Conservation (phyloP, 495 filamentous ascomycete genomes). For the Aspergillus conjunctus region DNA sequence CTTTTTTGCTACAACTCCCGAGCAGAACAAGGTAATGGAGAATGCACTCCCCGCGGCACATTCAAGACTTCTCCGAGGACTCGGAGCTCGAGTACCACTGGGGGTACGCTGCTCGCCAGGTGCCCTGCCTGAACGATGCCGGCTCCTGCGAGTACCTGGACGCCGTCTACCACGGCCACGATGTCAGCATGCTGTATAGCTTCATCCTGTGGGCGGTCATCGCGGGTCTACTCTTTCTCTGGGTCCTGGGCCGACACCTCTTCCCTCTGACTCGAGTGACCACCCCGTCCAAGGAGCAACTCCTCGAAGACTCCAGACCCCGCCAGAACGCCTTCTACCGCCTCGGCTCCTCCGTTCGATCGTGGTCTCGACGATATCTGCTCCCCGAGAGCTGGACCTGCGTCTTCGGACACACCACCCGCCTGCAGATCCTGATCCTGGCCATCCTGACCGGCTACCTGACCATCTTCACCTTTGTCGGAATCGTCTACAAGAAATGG, state of each 20-base stretch:
- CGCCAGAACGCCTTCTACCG: slow-evolving; percentile 23
- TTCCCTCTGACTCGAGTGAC: slow-evolving; percentile 18
- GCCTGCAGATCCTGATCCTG: slow-evolving; percentile 53
- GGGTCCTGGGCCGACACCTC: slow-evolving; percentile 37
- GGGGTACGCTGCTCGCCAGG: slow-evolving; percentile 59
- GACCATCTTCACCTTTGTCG: slow-evolving; percentile 63
- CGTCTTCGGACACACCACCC: slow-evolving; percentile 42
- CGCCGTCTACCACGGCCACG: slow-evolving; percentile 60
- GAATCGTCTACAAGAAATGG: slow-evolving; percentile 61
- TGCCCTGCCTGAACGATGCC: slow-evolving; percentile 61
- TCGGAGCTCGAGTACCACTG: slow-evolving; percentile 54
- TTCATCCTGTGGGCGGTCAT: slow-evolving; percentile 63
- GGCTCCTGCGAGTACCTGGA: slow-evolving; percentile 68
- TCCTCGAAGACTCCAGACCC: slow-evolving; percentile 10
- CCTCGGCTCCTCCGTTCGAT: slow-evolving; percentile 16
- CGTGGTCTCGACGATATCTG: slow-evolving; percentile 31
- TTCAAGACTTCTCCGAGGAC: slow-evolving; percentile 42
- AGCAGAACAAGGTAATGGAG: background rate
- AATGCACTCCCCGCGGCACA: slow-evolving; percentile 30
- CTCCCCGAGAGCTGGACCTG: slow-evolving; percentile 40
- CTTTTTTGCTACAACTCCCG: background rate
- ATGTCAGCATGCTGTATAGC: slow-evolving; percentile 60
- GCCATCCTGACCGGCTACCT: slow-evolving; percentile 55
- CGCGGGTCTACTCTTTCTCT: slow-evolving; percentile 51
- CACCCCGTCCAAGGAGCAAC: slow-evolving; percentile 13